phyloP scores from a whole-genome alignment of 306 rosid genomes.

The Vigna nakashimae region DNA sequence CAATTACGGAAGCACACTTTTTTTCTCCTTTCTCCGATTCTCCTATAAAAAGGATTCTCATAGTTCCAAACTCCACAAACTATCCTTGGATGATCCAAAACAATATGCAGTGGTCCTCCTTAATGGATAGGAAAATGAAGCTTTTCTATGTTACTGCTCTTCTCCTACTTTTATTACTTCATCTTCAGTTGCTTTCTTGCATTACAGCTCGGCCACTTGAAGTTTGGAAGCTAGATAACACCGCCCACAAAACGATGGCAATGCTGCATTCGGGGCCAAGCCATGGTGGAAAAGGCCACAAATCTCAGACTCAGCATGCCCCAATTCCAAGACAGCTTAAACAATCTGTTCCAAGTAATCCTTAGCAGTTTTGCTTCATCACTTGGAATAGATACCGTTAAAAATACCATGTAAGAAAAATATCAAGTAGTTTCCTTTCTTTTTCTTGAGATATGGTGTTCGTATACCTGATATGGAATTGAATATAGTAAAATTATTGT shows the following conservation, averaged over 20 bases:
- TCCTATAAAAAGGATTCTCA: slow-evolving; percentile 28
- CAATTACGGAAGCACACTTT: neutral
- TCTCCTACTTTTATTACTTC: slow-evolving; percentile 40
- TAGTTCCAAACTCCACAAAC: slow-evolving; percentile 17
- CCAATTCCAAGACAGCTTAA: slow-evolving; percentile 15
- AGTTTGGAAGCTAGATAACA: slow-evolving; percentile 7
- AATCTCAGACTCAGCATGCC: neutral
- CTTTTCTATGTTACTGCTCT: slow-evolving; percentile 5
- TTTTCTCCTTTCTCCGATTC: slow-evolving; percentile 32
- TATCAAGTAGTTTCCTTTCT: neutral
- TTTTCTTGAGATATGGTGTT: slow-evolving; percentile 5
- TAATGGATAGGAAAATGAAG: slow-evolving; percentile 39
- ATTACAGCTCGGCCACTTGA: slow-evolving; percentile 42
- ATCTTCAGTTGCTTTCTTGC: slow-evolving; percentile 25
- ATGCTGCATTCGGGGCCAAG: slow-evolving; percentile 64
- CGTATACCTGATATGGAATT: neutral
- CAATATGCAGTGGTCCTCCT: slow-evolving; percentile 6
- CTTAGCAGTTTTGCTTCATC: slow-evolving; percentile 11
- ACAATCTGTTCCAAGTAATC: slow-evolving; percentile 48
- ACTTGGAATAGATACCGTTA: neutral
- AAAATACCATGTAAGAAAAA: slow-evolving; percentile 29
- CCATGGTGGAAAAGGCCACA: slow-evolving; percentile 56
- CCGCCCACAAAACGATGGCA: slow-evolving; percentile 26
- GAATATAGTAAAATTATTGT: neutral
- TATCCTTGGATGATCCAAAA: slow-evolving; percentile 9